Conservation (phyloP, 2,329 filamentous ascomycete species). For the Colletotrichum sp. region DNA sequence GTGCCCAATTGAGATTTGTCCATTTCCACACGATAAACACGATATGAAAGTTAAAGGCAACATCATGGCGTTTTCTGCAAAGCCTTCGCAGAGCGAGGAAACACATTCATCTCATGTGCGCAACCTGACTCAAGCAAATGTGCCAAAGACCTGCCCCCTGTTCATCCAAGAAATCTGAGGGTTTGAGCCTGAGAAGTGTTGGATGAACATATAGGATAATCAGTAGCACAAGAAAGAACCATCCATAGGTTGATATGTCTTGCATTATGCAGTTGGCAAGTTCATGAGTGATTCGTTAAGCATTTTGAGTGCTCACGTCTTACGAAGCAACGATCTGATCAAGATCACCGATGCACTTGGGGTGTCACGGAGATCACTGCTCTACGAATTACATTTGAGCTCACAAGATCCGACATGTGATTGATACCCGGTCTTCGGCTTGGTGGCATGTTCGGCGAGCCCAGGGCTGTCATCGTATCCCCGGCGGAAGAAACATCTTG, state of each 20-base stretch:
- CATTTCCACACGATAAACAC: neutral
- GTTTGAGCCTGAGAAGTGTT: neutral
- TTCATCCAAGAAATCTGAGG: neutral
- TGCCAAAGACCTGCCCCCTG: neutral
- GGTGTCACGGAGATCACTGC: neutral
- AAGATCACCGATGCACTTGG: neutral
- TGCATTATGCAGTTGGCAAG: neutral
- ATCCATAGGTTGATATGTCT: neutral
- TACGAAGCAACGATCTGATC: neutral
- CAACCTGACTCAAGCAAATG: neutral
- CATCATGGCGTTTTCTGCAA: neutral
- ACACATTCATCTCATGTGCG: neutral
- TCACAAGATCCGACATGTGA: neutral
- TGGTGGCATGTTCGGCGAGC: neutral
- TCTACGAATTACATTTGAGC: neutral
- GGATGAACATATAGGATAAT: neutral
- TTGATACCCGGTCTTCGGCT: rapidly evolving
- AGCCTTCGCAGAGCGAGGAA: neutral
- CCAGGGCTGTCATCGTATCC: rapidly evolving
- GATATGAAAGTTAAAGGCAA: neutral
- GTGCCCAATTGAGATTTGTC: neutral
- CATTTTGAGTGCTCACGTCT: neutral
- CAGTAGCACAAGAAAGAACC: neutral
- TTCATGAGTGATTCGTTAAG: neutral
- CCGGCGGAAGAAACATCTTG: neutral